Evolutionary conservation across 2,329 filamentous ascomycete species (phyloP).

Genomic region (Fusarium sp.): DNA sequence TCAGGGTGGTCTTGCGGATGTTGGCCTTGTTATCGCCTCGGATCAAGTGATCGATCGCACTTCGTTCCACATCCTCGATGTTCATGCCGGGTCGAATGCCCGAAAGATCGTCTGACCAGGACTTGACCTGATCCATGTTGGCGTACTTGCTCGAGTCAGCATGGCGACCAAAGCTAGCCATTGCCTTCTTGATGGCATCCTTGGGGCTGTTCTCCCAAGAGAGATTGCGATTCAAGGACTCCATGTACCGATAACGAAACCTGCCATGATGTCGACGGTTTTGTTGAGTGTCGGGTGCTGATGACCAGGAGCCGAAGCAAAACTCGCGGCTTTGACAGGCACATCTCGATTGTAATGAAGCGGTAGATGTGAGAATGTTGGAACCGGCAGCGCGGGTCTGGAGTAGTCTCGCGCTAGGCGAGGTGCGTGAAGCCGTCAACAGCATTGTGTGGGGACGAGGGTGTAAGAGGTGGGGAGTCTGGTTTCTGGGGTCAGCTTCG

Average conservation of each 20-base stretch:
- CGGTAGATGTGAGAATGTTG: slow-evolving; percentile 19
- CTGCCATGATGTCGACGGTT: slow-evolving; percentile 56
- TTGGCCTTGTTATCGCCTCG: slow-evolving; percentile 46
- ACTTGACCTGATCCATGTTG: slow-evolving; percentile 49
- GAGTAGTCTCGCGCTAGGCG: slow-evolving; percentile 44
- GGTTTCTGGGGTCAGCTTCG: neutral
- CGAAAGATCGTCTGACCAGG: slow-evolving; percentile 50
- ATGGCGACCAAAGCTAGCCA: slow-evolving; percentile 50
- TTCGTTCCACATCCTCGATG: slow-evolving; percentile 58
- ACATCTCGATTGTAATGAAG: slow-evolving; percentile 30
- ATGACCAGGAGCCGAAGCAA: slow-evolving; percentile 61
- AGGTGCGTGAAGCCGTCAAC: slow-evolving; percentile 41
- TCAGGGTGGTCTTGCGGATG: slow-evolving; percentile 46
- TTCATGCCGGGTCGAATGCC: slow-evolving; percentile 53
- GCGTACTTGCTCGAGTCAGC: slow-evolving; percentile 51
- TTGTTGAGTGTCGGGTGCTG: slow-evolving; percentile 55
- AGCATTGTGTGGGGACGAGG: slow-evolving; percentile 33
- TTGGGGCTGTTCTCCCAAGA: slow-evolving; percentile 59
- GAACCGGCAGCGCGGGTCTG: slow-evolving; percentile 27
- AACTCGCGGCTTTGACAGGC: slow-evolving; percentile 53
- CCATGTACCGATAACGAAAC: slow-evolving; percentile 58
- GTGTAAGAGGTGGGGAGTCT: slow-evolving; percentile 5
- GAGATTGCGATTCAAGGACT: slow-evolving; percentile 56
- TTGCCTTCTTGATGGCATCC: slow-evolving; percentile 53
- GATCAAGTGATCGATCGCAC: slow-evolving; percentile 57